Evolutionary conservation across 2,329 filamentous ascomycete genomes (phyloP).

Genomic region (Neonectria faginata): DNA sequence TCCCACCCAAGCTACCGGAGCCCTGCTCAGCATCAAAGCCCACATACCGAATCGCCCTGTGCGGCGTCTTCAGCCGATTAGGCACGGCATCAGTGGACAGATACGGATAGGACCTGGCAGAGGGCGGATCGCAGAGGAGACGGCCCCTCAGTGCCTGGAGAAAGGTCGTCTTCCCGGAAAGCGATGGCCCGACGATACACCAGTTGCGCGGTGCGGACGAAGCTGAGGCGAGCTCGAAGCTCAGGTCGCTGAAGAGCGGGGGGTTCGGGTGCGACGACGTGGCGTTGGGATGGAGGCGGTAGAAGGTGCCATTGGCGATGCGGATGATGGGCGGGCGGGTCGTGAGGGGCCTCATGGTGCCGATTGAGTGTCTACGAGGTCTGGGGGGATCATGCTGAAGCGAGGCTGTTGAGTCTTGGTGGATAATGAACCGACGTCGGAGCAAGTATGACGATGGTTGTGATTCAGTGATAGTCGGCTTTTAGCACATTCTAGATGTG

Average conservation of each 20-base stretch:
- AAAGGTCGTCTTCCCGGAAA: conserved; percentile 84
- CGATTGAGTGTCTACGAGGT: conserved; percentile 30
- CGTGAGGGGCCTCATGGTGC: conserved; percentile 52
- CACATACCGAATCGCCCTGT: conserved; percentile 84
- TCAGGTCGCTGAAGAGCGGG: conserved; percentile 78
- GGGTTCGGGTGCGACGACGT: conserved; percentile 68
- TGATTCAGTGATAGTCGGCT: conserved; percentile 30
- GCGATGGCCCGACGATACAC: conserved; percentile 85
- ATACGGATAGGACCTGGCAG: conserved; percentile 81
- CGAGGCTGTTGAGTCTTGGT: conserved; percentile 5
- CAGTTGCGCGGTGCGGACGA: conserved; percentile 71
- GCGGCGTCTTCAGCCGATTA: conserved; percentile 66
- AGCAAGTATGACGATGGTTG: not conserved
- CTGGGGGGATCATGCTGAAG: conserved; percentile 27
- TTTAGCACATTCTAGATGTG: conserved; percentile 19
- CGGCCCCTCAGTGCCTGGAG: conserved; percentile 82
- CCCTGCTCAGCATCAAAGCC: conserved; percentile 84
- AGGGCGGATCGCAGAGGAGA: conserved; percentile 80
- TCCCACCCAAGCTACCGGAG: conserved; percentile 62
- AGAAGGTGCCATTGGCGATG: conserved; percentile 86
- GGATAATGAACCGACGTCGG: conserved; percentile 34
- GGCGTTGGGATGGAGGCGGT: conserved; percentile 76
- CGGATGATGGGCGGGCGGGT: conserved; percentile 70
- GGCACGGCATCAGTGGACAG: conserved; percentile 73
- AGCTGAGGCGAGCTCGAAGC: conserved; percentile 74